Conservation (phyloP, 164 flowering plant genomes). For the Liquidambar formosana region DNA sequence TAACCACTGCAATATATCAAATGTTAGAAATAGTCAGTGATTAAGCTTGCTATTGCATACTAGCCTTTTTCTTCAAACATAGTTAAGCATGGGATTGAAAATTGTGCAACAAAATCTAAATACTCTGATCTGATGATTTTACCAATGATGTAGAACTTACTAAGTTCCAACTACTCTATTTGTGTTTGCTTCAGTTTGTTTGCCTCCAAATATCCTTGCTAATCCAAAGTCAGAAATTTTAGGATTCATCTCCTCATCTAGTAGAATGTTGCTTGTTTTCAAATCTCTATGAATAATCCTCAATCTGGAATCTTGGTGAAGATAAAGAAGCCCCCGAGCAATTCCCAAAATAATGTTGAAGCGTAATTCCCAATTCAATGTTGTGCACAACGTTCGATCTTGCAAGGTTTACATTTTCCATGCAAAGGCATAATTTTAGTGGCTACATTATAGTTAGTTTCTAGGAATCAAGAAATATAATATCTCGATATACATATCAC, state of each 20-base stretch:
- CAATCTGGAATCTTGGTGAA: conserved; percentile 15
- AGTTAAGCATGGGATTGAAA: too few relatives aligned
- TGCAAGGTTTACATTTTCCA: conserved; percentile 1
- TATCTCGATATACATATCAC: too few relatives aligned
- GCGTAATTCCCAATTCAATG: conserved; percentile 14
- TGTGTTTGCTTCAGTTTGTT: conserved; percentile 13
- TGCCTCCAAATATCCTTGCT: conserved; percentile 11
- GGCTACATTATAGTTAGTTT: not conserved
- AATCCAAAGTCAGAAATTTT: conserved; percentile 18
- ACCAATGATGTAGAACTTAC: not conserved
- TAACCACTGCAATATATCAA: conserved; percentile 9
- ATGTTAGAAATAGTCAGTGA: too few relatives aligned
- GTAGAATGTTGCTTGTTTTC: conserved; percentile 16
- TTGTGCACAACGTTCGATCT: conserved; percentile 4
- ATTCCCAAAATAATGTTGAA: conserved; percentile 15
- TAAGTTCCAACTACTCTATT: conserved; percentile 11
- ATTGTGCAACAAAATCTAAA: too few relatives aligned
- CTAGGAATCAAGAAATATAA: too few relatives aligned
- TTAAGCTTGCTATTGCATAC: too few relatives aligned
- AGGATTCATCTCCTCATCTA: conserved; percentile 14
- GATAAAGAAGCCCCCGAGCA: conserved; percentile 15
- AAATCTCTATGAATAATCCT: conserved; percentile 18
- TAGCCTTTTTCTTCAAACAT: too few relatives aligned
- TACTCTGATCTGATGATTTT: too few relatives aligned
- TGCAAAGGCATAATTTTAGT: not conserved